Evolutionary conservation across 768 basidiomycete species (phyloP).

Genomic region (Russula foetens): DNA sequence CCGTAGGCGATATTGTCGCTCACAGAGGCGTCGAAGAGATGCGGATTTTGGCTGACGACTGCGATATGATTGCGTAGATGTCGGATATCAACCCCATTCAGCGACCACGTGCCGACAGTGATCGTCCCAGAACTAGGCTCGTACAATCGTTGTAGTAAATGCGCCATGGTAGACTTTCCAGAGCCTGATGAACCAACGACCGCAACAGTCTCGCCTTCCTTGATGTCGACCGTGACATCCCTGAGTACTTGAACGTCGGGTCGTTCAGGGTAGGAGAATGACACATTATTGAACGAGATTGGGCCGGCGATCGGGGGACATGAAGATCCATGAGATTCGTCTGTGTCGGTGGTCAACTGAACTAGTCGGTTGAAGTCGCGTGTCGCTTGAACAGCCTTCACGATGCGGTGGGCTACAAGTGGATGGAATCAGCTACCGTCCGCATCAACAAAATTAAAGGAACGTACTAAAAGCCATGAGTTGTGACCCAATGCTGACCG

Average conservation of each 20-base stretch:
- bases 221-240: conserved; percentile 56
- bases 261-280: conserved; percentile 80
- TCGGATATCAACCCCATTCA: conserved; percentile 52
- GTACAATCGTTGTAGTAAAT: conserved; percentile 83
- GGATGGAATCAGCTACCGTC: background rate
- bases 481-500: conserved; percentile 85
- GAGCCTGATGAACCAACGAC: conserved; percentile 91
- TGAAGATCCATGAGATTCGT: conserved; percentile 64
- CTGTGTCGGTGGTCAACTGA: conserved; percentile 48
- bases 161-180: conserved; percentile 88
- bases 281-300: conserved; percentile 63
- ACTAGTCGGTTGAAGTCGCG: conserved; percentile 68
- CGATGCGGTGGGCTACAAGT: conserved; percentile 57
- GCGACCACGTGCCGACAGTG: conserved; percentile 43
- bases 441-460: conserved; percentile 3
- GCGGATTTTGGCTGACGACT: conserved; percentile 81
- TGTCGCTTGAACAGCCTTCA: conserved; percentile 83
- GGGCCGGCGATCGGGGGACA: conserved; percentile 58
- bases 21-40: conserved; percentile 84
- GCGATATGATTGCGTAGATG: conserved; percentile 80
- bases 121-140: conserved; percentile 65
- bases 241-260: conserved; percentile 67
- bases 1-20: conserved; percentile 89
- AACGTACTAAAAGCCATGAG: conserved; percentile 89
- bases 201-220: conserved; percentile 78